Evolutionary conservation across 331 rosid genomes (phyloP).

Genomic region (Telfairia occidentalis): DNA sequence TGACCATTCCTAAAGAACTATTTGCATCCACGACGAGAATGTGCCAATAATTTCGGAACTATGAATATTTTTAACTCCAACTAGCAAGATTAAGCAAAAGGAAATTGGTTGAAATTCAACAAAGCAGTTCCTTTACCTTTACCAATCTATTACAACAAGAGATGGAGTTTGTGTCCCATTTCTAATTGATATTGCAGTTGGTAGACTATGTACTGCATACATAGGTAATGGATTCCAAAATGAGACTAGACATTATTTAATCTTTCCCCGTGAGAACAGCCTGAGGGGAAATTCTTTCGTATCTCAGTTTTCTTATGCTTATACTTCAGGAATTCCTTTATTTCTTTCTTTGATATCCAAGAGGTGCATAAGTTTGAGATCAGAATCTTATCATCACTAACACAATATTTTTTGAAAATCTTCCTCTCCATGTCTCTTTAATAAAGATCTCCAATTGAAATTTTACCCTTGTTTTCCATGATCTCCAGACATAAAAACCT

Average conservation of each 20-base stretch:
- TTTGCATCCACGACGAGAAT: not conserved
- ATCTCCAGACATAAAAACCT: not conserved
- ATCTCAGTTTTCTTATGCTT: not conserved
- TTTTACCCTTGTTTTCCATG: not conserved
- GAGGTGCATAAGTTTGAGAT: not conserved
- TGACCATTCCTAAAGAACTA: not conserved
- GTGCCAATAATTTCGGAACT: not conserved
- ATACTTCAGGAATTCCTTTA: not conserved
- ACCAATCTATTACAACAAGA: not conserved
- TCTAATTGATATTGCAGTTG: not conserved
- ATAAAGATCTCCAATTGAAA: not conserved
- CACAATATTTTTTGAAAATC: not conserved
- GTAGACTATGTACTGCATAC: not conserved
- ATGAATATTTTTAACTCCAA: not conserved
- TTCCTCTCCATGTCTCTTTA: not conserved
- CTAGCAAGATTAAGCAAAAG: not conserved
- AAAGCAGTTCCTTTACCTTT: not conserved
- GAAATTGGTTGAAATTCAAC: not conserved
- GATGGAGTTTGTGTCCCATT: not conserved
- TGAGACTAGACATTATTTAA: not conserved
- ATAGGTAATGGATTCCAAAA: not conserved
- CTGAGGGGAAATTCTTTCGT: not conserved
- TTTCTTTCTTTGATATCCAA: conserved; percentile 8
- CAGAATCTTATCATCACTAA: not conserved
- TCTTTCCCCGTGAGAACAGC: not conserved